phyloP scores from a whole-genome alignment of 768 basidiomycete genomes.

The Termitomyces sp. region DNA sequence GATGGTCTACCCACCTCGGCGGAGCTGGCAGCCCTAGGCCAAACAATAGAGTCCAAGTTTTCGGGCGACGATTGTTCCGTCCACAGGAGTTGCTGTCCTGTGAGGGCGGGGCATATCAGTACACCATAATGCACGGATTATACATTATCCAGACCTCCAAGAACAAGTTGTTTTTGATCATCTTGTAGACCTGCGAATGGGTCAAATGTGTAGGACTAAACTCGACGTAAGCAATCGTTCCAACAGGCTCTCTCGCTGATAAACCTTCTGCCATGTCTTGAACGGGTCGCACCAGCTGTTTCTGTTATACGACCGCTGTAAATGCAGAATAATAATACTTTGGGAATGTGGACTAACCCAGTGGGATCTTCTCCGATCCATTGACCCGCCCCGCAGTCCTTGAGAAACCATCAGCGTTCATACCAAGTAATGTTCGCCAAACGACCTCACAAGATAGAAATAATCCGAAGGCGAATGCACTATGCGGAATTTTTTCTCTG shows the following conservation, averaged over 20 bases:
- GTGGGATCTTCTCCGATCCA: slow-evolving; percentile 52
- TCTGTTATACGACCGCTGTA: slow-evolving; percentile 17
- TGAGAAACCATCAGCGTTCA: not conserved
- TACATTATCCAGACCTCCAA: slow-evolving; percentile 47
- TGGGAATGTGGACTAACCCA: slow-evolving; percentile 23
- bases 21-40: slow-evolving; percentile 68
- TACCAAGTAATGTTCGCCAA: not conserved
- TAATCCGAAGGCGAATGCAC: slow-evolving; percentile 72
- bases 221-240: not conserved
- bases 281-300: slow-evolving; percentile 75
- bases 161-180: slow-evolving; percentile 46
- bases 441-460: slow-evolving; percentile 60
- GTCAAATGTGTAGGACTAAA: slow-evolving; percentile 61
- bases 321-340: not conserved
- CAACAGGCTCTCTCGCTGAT: too few relatives aligned
- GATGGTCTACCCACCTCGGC: slow-evolving; percentile 41
- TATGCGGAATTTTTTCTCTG: slow-evolving; percentile 50
- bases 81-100: slow-evolving; percentile 67
- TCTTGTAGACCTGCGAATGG: slow-evolving; percentile 51
- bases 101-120: not conserved
- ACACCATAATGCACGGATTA: not conserved
- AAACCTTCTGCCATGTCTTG: slow-evolving; percentile 74
- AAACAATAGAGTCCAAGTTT: slow-evolving; percentile 62
- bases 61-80: slow-evolving; percentile 66
- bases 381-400: slow-evolving; percentile 69